A percentile compares a stretch with the other conserved stretches of the same genome.
Conservation (phyloP, 257 asterid species). For the Nicotiana sylvestris region DNA sequence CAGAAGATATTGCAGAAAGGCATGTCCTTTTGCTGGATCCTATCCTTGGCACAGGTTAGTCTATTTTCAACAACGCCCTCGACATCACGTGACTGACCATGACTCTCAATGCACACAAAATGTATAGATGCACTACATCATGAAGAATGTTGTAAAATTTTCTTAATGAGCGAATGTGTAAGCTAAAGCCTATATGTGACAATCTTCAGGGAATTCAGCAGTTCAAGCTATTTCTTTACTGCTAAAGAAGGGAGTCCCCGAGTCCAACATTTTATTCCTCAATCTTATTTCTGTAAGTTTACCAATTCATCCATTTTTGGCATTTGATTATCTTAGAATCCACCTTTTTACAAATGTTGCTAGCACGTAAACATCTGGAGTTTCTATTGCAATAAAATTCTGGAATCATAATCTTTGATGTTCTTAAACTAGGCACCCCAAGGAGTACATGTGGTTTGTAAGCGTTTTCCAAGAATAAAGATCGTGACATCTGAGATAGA, state of each 20-base stretch:
- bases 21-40: slow-evolving; percentile 15
- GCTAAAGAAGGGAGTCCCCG: slow-evolving; percentile 91
- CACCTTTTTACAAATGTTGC: not conserved
- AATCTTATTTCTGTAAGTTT: slow-evolving; percentile 86
- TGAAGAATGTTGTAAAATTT: not conserved
- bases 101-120: not conserved
- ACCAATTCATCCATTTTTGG: not conserved
- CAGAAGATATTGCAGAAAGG: slow-evolving; percentile 14
- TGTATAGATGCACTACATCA: not conserved
- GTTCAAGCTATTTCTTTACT: slow-evolving; percentile 88
- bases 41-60: slow-evolving; percentile 63
- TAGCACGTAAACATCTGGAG: not conserved
- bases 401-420: not conserved
- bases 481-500: slow-evolving; percentile 99
- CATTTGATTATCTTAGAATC: not conserved
- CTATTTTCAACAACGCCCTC: not conserved
- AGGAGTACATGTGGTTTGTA: slow-evolving; percentile 92
- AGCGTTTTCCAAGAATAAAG: slow-evolving; percentile 78
- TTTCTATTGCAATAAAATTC: not conserved
- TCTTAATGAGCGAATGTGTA: not conserved
- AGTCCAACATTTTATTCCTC: slow-evolving; percentile 87
- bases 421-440: slow-evolving; percentile 76
- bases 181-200: not conserved
- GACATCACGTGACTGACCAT: not conserved
- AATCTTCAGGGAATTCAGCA: slow-evolving; percentile 76